Conservation (phyloP, 2,329 filamentous ascomycete genomes). For the Cercospora nicotianae region DNA sequence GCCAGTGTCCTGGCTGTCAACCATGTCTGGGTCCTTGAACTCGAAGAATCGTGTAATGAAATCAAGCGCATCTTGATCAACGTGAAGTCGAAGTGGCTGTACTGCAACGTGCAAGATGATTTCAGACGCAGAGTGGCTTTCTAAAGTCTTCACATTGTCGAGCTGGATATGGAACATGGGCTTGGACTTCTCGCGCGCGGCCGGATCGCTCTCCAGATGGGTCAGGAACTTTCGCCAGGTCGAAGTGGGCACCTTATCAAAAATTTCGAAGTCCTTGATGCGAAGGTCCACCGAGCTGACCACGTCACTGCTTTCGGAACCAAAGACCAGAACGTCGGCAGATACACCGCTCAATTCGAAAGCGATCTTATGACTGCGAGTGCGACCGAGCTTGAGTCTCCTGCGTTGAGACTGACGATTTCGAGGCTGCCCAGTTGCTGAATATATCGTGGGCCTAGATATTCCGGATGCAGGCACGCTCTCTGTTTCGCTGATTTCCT, state of each 20-base stretch:
- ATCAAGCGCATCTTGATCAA: slow-evolving; percentile 95
- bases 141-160: slow-evolving; percentile 81
- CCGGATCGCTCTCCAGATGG: slow-evolving; percentile 83
- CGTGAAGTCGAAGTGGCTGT: slow-evolving; percentile 83
- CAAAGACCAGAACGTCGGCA: slow-evolving; percentile 78
- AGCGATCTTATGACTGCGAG: slow-evolving; percentile 90
- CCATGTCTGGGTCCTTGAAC: slow-evolving; percentile 76
- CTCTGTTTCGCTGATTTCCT: slow-evolving; percentile 82
- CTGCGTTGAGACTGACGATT: slow-evolving; percentile 31
- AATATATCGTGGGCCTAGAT: slow-evolving; percentile 59
- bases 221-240: slow-evolving; percentile 99
- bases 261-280: slow-evolving; percentile 80
- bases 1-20: slow-evolving; percentile 54
- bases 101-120: slow-evolving; percentile 70
- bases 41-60: slow-evolving; percentile 98
- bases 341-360: slow-evolving; percentile 87
- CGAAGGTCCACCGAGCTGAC: slow-evolving; percentile 84
- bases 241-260: slow-evolving; percentile 90
- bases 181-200: slow-evolving; percentile 73
- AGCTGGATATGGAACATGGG: slow-evolving; percentile 91
- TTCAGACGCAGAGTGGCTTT: slow-evolving; percentile 82
- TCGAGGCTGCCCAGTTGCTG: slow-evolving; percentile 33
- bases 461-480: slow-evolving; percentile 72
- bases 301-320: slow-evolving; percentile 73
- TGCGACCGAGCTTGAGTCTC: slow-evolving; percentile 72